A percentile compares a stretch with the other conserved stretches of the same genome.
Conservation (phyloP, 2,329 filamentous ascomycete genomes). For the Diaporthe sp. region DNA sequence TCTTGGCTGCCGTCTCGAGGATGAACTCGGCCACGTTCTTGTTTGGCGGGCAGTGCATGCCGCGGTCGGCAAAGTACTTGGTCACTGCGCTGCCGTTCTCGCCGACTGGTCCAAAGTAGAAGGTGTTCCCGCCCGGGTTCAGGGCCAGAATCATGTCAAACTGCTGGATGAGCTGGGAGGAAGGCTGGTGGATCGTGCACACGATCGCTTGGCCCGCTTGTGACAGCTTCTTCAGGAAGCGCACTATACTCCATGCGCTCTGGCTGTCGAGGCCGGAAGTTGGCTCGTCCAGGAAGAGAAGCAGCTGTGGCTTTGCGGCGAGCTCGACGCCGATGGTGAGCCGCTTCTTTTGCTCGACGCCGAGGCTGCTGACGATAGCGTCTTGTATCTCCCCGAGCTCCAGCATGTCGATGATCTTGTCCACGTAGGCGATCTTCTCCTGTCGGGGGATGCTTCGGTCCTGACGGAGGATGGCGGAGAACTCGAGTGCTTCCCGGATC, state of each 20-base stretch:
- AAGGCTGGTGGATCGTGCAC: slow-evolving; percentile 58
- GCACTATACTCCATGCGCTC: slow-evolving; percentile 78
- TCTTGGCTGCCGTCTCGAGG: slow-evolving; percentile 53
- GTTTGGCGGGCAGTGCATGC: slow-evolving; percentile 56
- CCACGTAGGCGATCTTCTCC: slow-evolving; percentile 76
- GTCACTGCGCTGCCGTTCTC: slow-evolving; percentile 66
- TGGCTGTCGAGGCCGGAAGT: slow-evolving; percentile 80
- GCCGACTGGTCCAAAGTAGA: slow-evolving; percentile 80
- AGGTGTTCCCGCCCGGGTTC: slow-evolving; percentile 71
- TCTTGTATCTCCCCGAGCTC: slow-evolving; percentile 76
- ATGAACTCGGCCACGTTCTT: slow-evolving; percentile 76
- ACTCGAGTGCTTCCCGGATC: slow-evolving; percentile 74
- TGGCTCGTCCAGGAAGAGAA: slow-evolving; percentile 81
- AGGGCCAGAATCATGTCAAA: slow-evolving; percentile 67
- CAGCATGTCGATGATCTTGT: slow-evolving; percentile 75
- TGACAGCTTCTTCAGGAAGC: slow-evolving; percentile 73
- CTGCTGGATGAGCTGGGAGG: slow-evolving; percentile 52
- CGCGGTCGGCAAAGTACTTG: slow-evolving; percentile 70
- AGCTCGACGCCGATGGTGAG: slow-evolving; percentile 82
- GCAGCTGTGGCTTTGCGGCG: slow-evolving; percentile 75
- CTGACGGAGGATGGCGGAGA: slow-evolving; percentile 74
- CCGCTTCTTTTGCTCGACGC: slow-evolving; percentile 61
- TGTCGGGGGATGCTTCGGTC: slow-evolving; percentile 64
- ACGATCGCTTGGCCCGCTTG: slow-evolving; percentile 54
- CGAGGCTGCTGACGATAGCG: slow-evolving; percentile 75